Percentiles rank a stretch among this genome's conserved stretches.
phyloP scores from a whole-genome alignment of 2,329 filamentous ascomycete genomes.

The Colletotrichum sublineola region DNA sequence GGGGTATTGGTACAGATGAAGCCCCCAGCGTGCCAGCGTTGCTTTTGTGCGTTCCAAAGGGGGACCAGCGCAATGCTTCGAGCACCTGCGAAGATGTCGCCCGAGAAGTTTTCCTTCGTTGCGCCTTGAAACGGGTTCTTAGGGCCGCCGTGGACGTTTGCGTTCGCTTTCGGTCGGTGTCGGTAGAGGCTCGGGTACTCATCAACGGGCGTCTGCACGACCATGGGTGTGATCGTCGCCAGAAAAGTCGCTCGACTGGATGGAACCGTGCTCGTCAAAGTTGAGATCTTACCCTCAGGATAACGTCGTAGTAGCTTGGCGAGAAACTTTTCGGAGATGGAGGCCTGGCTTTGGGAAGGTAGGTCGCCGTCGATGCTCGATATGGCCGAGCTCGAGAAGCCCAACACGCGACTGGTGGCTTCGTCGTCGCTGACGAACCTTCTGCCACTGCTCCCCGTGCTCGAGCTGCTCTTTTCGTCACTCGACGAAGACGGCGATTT shows the following conservation, averaged over 20 bases:
- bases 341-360: conserved; percentile 36
- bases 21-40: conserved; percentile 63
- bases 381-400: conserved; percentile 52
- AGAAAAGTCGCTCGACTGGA: conserved; percentile 50
- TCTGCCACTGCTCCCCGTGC: not conserved
- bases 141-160: not conserved
- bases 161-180: not conserved
- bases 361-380: conserved; percentile 52
- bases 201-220: not conserved
- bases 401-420: conserved; percentile 52
- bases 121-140: conserved; percentile 28
- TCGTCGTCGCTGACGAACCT: not conserved
- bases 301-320: conserved; percentile 58
- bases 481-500: conserved; percentile 42
- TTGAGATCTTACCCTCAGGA: conserved; percentile 60
- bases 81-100: conserved; percentile 56
- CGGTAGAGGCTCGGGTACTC: not conserved
- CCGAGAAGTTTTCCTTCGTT: conserved; percentile 50
- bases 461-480: conserved; percentile 41
- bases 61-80: conserved; percentile 62
- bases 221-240: conserved; percentile 40
- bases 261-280: conserved; percentile 55
- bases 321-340: conserved; percentile 56
- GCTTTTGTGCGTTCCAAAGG: conserved; percentile 60
- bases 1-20: conserved; percentile 62